These are phyloP conservation scores for Kazachstania sp. DNA, from an alignment of 1,139 yeast genomes.

Conservation along the genomic window DNA sequence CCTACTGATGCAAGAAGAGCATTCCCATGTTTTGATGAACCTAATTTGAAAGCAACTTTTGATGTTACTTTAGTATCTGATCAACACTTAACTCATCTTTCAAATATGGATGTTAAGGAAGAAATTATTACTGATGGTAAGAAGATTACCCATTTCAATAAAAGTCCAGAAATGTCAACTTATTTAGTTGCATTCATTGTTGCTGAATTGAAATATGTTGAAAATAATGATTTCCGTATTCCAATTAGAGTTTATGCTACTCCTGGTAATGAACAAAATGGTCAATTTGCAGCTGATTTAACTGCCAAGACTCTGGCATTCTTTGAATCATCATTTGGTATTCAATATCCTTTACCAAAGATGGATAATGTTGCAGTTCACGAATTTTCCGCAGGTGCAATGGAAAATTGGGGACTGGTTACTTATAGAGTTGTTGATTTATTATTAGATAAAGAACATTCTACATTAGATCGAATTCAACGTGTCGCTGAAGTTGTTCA, in stretches of 20 bases:
- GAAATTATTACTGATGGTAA: conserved; percentile 41
- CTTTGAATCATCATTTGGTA: conserved; percentile 61
- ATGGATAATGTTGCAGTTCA: conserved; percentile 78
- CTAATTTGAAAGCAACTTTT: conserved; percentile 65
- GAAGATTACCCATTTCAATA: conserved; percentile 47
- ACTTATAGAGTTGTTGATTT: conserved; percentile 77
- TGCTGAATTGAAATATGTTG: conserved; percentile 71
- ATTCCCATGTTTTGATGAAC: conserved; percentile 78
- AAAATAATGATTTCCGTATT: conserved; percentile 54
- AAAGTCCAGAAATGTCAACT: conserved; percentile 74
- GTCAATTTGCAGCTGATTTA: conserved; percentile 59
- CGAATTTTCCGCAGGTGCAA: conserved; percentile 78
- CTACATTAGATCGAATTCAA: conserved; percentile 60
- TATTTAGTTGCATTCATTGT: conserved; percentile 74
- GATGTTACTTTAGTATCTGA: conserved; percentile 52
- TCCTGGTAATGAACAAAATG: conserved; percentile 58
- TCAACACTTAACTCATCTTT: conserved; percentile 53
- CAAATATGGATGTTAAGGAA: conserved; percentile 61
- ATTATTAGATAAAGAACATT: conserved; percentile 55
- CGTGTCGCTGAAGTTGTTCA: conserved; percentile 83
- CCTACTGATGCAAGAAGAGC: conserved; percentile 82
- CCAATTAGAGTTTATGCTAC: conserved; percentile 81
- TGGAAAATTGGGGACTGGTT: conserved; percentile 88
- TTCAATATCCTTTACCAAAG: conserved; percentile 73
- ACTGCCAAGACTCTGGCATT: conserved; percentile 70